Evolutionary conservation across 1,139 yeast species (phyloP).

Genomic region (Diutina catenulata): DNA sequence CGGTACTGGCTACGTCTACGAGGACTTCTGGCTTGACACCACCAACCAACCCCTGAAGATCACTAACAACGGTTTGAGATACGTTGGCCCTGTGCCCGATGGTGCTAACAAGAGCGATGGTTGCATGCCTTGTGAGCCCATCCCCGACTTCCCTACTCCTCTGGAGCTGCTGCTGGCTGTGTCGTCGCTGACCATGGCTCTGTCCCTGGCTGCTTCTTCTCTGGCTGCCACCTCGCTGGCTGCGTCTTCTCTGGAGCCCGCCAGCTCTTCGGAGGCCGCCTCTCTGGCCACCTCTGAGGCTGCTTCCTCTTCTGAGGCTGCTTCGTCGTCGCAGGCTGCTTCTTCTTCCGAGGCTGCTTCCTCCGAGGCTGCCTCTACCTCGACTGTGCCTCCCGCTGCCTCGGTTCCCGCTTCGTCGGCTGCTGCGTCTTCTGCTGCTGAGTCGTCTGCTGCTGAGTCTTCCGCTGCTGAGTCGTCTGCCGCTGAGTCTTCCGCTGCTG

Average conservation of each 20-base stretch:
- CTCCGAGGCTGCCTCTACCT: not conserved
- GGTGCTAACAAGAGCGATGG: not conserved
- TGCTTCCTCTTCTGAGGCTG: not conserved
- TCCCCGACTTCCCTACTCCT: not conserved
- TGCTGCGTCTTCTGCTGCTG: slow-evolving; percentile 1
- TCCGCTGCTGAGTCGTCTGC: slow-evolving; percentile 1
- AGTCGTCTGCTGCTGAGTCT: not conserved
- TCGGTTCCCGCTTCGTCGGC: not conserved
- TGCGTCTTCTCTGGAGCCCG: not conserved
- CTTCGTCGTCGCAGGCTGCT: not conserved
- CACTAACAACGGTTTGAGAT: slow-evolving; percentile 12
- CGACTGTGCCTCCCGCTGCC: not conserved
- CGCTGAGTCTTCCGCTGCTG: not conserved
- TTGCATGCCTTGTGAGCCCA: not conserved
- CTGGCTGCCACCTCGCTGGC: not conserved
- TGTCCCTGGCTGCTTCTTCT: not conserved
- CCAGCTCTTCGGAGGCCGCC: not conserved
- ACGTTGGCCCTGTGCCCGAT: slow-evolving; percentile 10
- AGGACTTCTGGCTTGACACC: slow-evolving; percentile 8
- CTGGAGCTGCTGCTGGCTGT: not conserved
- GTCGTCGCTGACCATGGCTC: not conserved
- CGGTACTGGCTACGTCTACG: slow-evolving; percentile 13
- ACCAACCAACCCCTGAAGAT: slow-evolving; percentile 12
- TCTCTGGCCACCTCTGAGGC: not conserved
- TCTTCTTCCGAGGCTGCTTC: not conserved